phyloP scores from a whole-genome alignment of 1,284 basidiomycete species.

The Heterobasidion parviporum region DNA sequence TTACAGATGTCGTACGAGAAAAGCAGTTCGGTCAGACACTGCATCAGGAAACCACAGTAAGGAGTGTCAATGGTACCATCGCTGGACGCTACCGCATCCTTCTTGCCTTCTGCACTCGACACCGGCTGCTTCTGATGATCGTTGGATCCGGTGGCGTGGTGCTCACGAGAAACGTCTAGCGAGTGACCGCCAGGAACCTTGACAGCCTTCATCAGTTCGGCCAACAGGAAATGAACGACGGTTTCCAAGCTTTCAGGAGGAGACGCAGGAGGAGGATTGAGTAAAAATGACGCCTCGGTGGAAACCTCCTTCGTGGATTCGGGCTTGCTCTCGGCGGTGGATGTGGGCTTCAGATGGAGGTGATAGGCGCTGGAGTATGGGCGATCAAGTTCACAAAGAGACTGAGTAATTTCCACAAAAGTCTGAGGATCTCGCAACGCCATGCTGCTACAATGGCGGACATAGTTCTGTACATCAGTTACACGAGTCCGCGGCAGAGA shows the following conservation, averaged over 20 bases:
- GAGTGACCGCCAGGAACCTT: conserved; percentile 25
- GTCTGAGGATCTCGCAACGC: conserved; percentile 75
- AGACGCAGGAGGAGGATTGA: background rate
- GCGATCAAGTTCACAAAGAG: conserved; percentile 65
- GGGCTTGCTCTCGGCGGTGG: conserved; percentile 14
- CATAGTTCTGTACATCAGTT: conserved; percentile 67
- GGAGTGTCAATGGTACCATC: conserved; percentile 31
- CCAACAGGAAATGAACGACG: conserved; percentile 65
- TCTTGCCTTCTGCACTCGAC: background rate
- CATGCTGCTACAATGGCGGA: conserved; percentile 73
- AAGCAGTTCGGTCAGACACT: conserved; percentile 84
- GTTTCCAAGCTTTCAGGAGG: conserved; percentile 48
- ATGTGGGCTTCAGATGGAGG: conserved; percentile 38
- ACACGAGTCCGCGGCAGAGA: conserved; percentile 60
- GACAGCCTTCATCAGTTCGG: conserved; percentile 59
- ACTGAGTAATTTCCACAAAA: conserved; percentile 71
- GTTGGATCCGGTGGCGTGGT: conserved; percentile 13
- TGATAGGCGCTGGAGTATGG: conserved; percentile 58
- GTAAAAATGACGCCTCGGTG: background rate
- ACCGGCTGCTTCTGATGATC: background rate
- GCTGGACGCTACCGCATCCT: background rate
- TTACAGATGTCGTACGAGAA: conserved; percentile 95
- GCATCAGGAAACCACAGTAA: conserved; percentile 86
- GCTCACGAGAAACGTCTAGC: conserved; percentile 2
- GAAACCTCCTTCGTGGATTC: conserved; percentile 14